These are phyloP conservation scores for Gautieria morchelliformis DNA, from an alignment of 768 basidiomycete genomes.

Conservation along the genomic window DNA sequence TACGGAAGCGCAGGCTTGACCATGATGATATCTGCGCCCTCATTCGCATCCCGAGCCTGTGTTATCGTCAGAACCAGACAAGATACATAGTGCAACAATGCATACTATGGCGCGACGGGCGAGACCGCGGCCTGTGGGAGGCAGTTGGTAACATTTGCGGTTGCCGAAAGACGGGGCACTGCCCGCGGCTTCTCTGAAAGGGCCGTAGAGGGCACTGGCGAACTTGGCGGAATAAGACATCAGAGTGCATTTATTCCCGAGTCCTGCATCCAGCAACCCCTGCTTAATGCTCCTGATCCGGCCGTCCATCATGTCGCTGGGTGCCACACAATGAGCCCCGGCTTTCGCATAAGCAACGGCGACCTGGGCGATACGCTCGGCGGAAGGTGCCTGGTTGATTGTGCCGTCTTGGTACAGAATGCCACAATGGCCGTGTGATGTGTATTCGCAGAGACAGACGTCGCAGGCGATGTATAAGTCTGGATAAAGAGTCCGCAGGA, in stretches of 20 bases:
- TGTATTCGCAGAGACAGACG: constrained; percentile 99
- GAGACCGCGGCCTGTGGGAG: constrained; percentile 77
- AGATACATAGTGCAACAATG: constrained; percentile 9
- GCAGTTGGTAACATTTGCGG: constrained; percentile 97
- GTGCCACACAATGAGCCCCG: constrained; percentile 97
- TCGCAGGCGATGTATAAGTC: constrained; percentile 84
- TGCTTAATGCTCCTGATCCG: constrained; percentile 84
- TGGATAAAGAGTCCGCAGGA: constrained; percentile 70
- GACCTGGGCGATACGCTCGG: constrained; percentile 84
- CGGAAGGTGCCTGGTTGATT: constrained; percentile 70
- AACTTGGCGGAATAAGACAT: constrained; percentile 99
- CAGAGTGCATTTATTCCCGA: constrained; percentile 80
- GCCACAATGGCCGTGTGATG: constrained; percentile 96
- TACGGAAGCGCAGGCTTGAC: constrained; percentile 96
- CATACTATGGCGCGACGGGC: constrained; percentile 88
- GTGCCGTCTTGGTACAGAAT: constrained; percentile 62
- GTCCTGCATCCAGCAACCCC: constrained; percentile 70
- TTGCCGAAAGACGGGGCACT: constrained; percentile 92
- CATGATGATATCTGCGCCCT: constrained; percentile 99
- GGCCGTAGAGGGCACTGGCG: constrained; percentile 89
- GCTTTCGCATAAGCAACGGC: constrained; percentile 87
- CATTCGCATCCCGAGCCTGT: constrained; percentile 76
- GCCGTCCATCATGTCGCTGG: constrained; percentile 99
- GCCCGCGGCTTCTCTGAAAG: constrained; percentile 98
- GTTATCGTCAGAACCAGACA: not conserved